Conservation (phyloP, 1,284 basidiomycete genomes). For the Peniophora sp. region DNA sequence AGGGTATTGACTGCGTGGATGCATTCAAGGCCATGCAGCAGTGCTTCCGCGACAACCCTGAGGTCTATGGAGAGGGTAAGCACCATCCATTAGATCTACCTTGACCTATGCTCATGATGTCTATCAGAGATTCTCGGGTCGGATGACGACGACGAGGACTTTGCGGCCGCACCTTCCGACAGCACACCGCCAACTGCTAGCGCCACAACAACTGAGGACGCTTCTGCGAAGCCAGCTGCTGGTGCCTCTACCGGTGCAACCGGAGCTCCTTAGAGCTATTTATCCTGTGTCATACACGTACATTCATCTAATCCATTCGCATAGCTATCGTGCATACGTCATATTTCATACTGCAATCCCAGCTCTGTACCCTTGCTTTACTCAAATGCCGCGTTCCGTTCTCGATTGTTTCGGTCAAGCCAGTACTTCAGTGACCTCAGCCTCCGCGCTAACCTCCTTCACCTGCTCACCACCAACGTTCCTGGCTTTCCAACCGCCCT, state of each 20-base stretch:
- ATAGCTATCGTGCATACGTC: too few relatives aligned
- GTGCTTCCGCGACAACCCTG: conserved; percentile 95
- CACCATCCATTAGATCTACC: conserved; percentile 2
- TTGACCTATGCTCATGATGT: not conserved
- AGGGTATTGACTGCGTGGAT: conserved; percentile 97
- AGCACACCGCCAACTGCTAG: too few relatives aligned
- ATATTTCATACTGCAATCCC: too few relatives aligned
- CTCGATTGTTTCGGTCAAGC: too few relatives aligned
- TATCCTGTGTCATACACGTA: too few relatives aligned
- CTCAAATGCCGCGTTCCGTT: too few relatives aligned
- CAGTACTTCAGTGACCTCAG: not conserved
- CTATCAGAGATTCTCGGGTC: conserved; percentile 12
- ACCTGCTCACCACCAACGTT: not conserved
- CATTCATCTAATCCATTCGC: too few relatives aligned
- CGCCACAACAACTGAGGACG: too few relatives aligned
- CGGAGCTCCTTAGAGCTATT: too few relatives aligned
- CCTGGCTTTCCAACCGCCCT: not conserved
- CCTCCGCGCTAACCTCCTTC: not conserved
- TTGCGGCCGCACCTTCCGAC: conserved; percentile 1
- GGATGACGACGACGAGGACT: conserved; percentile 13
- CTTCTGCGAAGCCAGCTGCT: too few relatives aligned
- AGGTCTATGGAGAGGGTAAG: conserved; percentile 89
- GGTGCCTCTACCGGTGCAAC: too few relatives aligned
- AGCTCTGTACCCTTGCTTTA: too few relatives aligned
- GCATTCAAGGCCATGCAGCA: conserved; percentile 98